Base-by-base conservation (phyloP, 1,284 basidiomycete species). In the Porogramme epimiltina region DNA sequence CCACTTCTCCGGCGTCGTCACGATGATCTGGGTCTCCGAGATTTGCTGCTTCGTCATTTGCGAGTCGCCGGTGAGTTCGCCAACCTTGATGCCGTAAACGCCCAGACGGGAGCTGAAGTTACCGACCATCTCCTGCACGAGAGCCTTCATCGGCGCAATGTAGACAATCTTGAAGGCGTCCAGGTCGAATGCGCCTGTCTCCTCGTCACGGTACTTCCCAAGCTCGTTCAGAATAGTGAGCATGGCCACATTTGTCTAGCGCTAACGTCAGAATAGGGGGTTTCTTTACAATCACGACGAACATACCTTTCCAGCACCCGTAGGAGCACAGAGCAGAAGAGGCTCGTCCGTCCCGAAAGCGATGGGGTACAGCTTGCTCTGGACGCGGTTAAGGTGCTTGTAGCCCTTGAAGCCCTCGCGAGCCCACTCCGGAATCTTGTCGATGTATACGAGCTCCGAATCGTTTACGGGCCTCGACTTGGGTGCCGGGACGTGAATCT, bases 31-130 rank as follows among this genome's bases (percentile, higher is more conserved):
- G 0, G 97, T 98, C 69, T 97, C 93, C 3, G 94, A 76, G 55
- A 99, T 98, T 70, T 99, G 96, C 59, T 94, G 88, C 72, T 99
- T 99, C 54, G 96, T 99, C 81, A 99, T 89, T 78, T 98, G 96
- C 37, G 91, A 86, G 72, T 99, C 97, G 39, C 97, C 97, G 0
- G 97, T 99, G 48, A 99, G 80, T 70, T 99, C 96, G 37, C 93
- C 93, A 50, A 99, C 91, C 59, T 85, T 89, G 72, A 99, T 82
- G 44, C 90, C 93, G 65, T 87, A 96, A 1, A 81, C 78, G 10
- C 81, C 79, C 36, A 99, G 84, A 4, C 97, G 89, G n/a, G 84
- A 77, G 47, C 80, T 79, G 66, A 98, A 98, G 65, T 95, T 96
- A 60, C 92, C 90, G 53, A 98, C 95, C 87, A 96, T 95, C 71